phyloP scores from a whole-genome alignment of 1,284 basidiomycete species.

The Rhodotorula sp. region DNA sequence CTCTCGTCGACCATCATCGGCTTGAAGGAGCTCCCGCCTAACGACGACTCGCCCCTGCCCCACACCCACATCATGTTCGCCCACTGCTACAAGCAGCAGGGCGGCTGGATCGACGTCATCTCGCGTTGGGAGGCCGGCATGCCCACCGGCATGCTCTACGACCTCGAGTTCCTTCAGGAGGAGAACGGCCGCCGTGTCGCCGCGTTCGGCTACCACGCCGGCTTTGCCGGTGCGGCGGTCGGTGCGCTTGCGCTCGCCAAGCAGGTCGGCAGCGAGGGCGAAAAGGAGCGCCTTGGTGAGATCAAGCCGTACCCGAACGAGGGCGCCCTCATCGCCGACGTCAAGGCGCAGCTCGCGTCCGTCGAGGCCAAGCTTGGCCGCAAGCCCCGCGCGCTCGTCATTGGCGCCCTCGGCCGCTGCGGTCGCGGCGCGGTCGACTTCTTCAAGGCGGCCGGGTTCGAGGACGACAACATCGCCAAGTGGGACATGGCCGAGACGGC shows the following conservation, averaged over 20 bases:
- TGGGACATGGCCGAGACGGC: slow-evolving; percentile 98
- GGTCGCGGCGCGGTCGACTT: slow-evolving; percentile 95
- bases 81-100: slow-evolving; percentile 97
- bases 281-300: slow-evolving; percentile 61
- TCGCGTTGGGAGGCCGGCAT: slow-evolving; percentile 79
- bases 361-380: slow-evolving; percentile 64
- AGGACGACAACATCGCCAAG: slow-evolving; percentile 90
- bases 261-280: slow-evolving; percentile 60
- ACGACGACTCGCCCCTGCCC: slow-evolving; percentile 73
- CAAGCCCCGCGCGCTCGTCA: slow-evolving; percentile 85
- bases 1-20: slow-evolving; percentile 81
- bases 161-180: slow-evolving; percentile 95
- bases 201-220: slow-evolving; percentile 99
- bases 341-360: slow-evolving; percentile 56
- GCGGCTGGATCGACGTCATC: slow-evolving; percentile 86
- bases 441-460: slow-evolving; percentile 88
- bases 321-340: slow-evolving; percentile 71
- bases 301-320: slow-evolving; percentile 83
- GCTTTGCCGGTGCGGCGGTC: slow-evolving; percentile 94
- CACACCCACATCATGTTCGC: slow-evolving; percentile 99
- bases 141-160: slow-evolving; percentile 80
- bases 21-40: slow-evolving; percentile 85
- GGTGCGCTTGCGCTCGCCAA: slow-evolving; percentile 82
- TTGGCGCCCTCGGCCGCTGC: slow-evolving; percentile 93
- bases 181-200: slow-evolving; percentile 83